Evolutionary conservation across 2,329 filamentous ascomycete genomes (phyloP), one percentile per base, ranked within the genome.

Genomic region (Trichoderma oligosporum): DNA sequence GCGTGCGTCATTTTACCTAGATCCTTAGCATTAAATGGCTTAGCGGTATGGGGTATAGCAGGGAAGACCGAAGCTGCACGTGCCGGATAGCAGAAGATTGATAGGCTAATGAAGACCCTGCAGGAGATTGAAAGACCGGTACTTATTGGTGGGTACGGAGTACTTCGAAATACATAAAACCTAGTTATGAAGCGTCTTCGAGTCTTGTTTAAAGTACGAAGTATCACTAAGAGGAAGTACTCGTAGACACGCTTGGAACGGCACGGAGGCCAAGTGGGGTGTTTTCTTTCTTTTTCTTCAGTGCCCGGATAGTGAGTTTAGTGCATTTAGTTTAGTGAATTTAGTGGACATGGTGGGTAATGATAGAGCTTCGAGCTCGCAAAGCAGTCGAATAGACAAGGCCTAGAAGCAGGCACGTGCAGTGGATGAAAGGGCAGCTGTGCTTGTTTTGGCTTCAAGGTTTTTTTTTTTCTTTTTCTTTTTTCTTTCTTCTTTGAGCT

Each of bases 321-420:
- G 36, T 16, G 48, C 22, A 29, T 48, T 38, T 35, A 49, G 46
- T 25, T 20, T 39, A 24, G 49, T 31, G 49, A 49, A 33, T 25
- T 20, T 39, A 24, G 49, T 31, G 49, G 38, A 39, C 33, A 42
- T 33, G 42, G 49, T 52, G 48, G 48, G 7, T 42, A 6, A 9
- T 24, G 16, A 18, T 22, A 47, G 45, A 53, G 36, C 38, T 42
- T 4, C 18, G 25, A 53, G 48, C 38, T 47, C 27, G 27, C 44
- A n/a, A 46, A 18, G 18, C 48, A 11, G 35, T 4, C 24, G n/a
- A n/a, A 31, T 20, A 6, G 27, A 20, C 36, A 52, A 52, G 48
- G 48, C 36, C 48, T 52, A 29, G 48, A 52, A 33, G 48, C 45
- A 47, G 36, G 48, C 45, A 47, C 48, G 48, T 52, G 48, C 24